These are phyloP conservation scores for Serendipita sp. DNA, from an alignment of 768 basidiomycete genomes.

Conservation along the genomic window DNA sequence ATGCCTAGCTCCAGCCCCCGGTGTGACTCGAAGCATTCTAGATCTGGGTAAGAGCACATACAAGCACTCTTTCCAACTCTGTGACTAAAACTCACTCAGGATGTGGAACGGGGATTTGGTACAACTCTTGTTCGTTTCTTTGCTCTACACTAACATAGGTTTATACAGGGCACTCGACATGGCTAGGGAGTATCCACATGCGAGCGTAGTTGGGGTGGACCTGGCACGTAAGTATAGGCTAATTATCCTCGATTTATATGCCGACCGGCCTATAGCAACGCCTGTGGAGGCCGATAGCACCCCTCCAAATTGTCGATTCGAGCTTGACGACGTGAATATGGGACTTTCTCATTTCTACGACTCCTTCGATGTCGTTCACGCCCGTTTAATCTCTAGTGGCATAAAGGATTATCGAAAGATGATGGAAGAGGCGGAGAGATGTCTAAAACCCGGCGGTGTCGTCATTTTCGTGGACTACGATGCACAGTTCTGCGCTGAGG, in stretches of 20 bases:
- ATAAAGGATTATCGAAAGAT: constrained; percentile 2
- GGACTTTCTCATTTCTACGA: constrained; percentile 6
- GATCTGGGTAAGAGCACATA: not conserved
- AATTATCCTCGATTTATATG: not conserved
- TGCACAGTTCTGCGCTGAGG: not conserved
- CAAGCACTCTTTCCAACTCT: not conserved
- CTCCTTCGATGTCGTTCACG: constrained; percentile 6
- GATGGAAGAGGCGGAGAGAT: constrained; percentile 1
- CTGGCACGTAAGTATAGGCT: not conserved
- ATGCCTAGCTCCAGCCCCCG: not conserved
- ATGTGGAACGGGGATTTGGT: constrained; percentile 1
- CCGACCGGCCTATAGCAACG: not conserved
- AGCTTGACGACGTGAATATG: constrained; percentile 8
- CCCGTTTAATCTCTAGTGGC: constrained; percentile 5
- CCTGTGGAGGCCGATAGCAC: not conserved
- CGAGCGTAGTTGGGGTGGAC: not conserved
- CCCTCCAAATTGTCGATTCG: not conserved
- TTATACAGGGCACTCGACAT: not conserved
- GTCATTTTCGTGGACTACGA: not conserved
- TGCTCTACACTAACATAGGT: not conserved
- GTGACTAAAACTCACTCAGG: not conserved
- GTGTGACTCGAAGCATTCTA: not conserved
- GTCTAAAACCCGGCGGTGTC: not conserved
- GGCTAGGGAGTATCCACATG: not conserved
- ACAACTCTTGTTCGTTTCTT: not conserved